These are phyloP conservation scores for Cryomyces minteri DNA, from an alignment of 495 filamentous ascomycete species.

Conservation along the genomic window DNA sequence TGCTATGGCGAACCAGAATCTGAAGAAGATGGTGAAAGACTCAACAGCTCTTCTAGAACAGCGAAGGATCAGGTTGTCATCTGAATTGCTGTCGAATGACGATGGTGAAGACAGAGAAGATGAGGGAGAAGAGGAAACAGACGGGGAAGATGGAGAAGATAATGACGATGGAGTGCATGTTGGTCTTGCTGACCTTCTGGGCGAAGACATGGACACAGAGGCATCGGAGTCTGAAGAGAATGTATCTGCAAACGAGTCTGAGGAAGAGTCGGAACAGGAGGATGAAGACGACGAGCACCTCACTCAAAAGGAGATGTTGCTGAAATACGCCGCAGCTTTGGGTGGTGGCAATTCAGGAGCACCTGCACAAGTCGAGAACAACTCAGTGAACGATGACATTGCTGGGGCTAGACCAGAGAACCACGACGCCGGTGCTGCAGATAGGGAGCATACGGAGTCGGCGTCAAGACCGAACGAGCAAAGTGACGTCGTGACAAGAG, in stretches of 20 bases:
- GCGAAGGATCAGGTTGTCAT: constrained; percentile 7
- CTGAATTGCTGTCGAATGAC: constrained; percentile 15
- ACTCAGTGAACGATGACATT: not conserved
- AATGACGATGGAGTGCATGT: constrained; percentile 9
- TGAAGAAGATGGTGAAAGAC: constrained; percentile 69
- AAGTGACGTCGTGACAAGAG: not conserved
- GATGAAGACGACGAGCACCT: constrained; percentile 51
- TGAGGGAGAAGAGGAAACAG: constrained; percentile 23
- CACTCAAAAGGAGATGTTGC: constrained; percentile 57
- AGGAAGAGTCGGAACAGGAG: constrained; percentile 25
- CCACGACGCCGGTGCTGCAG: constrained; percentile 2
- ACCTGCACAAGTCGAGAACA: not conserved
- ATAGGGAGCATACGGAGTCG: not conserved
- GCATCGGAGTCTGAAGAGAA: constrained; percentile 43
- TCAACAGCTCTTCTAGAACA: constrained; percentile 38
- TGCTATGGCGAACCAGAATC: constrained; percentile 55
- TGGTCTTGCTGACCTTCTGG: constrained; percentile 7
- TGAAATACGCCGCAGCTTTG: constrained; percentile 62
- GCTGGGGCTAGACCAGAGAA: not conserved
- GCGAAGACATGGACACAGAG: constrained; percentile 5
- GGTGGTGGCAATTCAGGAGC: too few relatives aligned
- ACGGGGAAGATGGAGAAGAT: constrained; percentile 9
- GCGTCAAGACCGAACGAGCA: too few relatives aligned
- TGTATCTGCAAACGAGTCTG: constrained; percentile 48
- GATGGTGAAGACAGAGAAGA: constrained; percentile 14